A percentile compares a stretch with the other conserved stretches of the same genome.
Evolutionary conservation across 257 asterid species (phyloP).

Genomic region (Leonotis leonurus): DNA sequence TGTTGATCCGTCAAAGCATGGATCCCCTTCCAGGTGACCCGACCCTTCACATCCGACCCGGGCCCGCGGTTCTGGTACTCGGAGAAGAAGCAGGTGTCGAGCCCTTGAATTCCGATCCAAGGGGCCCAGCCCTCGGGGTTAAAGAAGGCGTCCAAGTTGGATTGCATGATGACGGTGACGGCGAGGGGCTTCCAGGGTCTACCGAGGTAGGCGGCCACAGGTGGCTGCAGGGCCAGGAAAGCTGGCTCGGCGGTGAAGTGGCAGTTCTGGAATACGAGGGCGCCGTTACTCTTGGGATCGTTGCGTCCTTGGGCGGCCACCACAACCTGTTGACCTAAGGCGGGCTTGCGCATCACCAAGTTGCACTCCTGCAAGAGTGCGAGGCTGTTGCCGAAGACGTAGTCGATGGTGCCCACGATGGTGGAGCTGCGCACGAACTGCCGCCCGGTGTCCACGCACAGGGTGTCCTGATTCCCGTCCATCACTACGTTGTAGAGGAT

Average conservation of each 20-base stretch:
- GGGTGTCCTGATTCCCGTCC: constrained; percentile 54
- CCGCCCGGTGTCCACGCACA: constrained; percentile 42
- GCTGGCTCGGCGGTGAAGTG: constrained; percentile 27
- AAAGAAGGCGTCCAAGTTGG: constrained; percentile 23
- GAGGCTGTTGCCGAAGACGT: background rate
- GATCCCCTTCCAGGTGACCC: constrained; percentile 41
- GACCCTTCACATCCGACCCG: constrained; percentile 18
- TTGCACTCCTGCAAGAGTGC: background rate
- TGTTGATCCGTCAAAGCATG: constrained; percentile 13
- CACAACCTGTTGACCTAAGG: constrained; percentile 28
- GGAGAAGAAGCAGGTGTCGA: constrained; percentile 26
- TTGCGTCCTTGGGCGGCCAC: constrained; percentile 58
- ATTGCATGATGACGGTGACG: constrained; percentile 36
- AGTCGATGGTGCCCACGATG: background rate
- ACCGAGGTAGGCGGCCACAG: background rate
- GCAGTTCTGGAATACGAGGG: constrained; percentile 35
- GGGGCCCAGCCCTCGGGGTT: constrained; percentile 40
- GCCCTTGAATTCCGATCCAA: constrained; percentile 23
- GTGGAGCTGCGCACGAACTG: constrained; percentile 21
- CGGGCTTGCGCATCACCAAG: constrained; percentile 41
- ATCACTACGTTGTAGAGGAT: constrained; percentile 42
- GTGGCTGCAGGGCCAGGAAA: background rate
- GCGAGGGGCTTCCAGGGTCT: constrained; percentile 54
- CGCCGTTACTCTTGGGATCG: constrained; percentile 22
- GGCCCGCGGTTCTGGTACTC: constrained; percentile 45